A percentile compares a stretch with the other conserved stretches of the same genome.
Conservation (phyloP, 2,329 filamentous ascomycete species). For the Curvularia lunata region DNA sequence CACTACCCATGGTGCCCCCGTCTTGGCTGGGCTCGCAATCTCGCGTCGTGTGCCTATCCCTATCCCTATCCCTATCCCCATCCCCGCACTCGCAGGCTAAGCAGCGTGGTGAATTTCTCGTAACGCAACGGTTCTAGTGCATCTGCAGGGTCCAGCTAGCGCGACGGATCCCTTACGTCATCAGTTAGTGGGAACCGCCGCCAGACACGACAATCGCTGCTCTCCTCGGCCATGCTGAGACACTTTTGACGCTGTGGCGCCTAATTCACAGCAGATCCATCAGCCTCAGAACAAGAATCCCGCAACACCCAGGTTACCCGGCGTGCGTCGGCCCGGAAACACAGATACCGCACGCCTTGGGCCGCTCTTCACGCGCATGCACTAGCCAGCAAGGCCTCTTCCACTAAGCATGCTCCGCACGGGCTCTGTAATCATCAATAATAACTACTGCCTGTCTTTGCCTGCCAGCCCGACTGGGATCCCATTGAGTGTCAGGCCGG, state of each 20-base stretch:
- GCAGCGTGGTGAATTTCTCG: constrained; percentile 4
- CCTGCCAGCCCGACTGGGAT: constrained; percentile 1
- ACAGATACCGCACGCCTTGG: neutral
- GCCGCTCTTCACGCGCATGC: neutral
- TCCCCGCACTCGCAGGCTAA: neutral
- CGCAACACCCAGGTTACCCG: constrained; percentile 21
- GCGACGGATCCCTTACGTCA: constrained; percentile 31
- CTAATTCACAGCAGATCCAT: neutral
- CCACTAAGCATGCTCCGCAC: neutral
- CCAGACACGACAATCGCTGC: constrained; percentile 21
- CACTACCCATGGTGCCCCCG: neutral
- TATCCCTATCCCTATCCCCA: neutral
- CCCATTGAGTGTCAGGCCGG: neutral
- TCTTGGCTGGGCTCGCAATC: constrained; percentile 2
- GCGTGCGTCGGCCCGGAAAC: constrained; percentile 16
- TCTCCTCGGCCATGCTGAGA: constrained; percentile 20
- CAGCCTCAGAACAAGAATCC: constrained; percentile 4
- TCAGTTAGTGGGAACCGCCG: constrained; percentile 10
- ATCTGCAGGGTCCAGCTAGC: constrained; percentile 23
- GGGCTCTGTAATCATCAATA: constrained; percentile 3
- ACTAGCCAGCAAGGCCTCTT: neutral
- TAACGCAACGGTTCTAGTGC: constrained; percentile 16
- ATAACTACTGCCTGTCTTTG: neutral
- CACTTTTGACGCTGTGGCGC: constrained; percentile 28
- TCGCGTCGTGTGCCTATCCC: constrained; percentile 8